Evolutionary conservation across 148 eudicot genomes (phyloP).

Genomic region (Chenopodium berlandieri): DNA sequence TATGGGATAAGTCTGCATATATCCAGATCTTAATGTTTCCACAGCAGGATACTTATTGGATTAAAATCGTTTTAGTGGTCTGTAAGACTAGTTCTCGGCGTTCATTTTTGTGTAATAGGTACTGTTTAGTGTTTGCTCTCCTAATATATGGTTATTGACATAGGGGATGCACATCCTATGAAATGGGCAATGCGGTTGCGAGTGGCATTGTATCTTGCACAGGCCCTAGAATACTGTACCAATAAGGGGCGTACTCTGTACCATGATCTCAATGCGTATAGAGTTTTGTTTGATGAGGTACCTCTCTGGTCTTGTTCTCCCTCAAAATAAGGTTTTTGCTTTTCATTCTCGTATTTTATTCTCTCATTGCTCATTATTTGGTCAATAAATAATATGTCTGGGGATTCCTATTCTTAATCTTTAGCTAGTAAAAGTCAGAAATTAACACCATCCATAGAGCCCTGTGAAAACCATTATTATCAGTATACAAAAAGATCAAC

Average conservation of each 20-base stretch:
- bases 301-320: constrained; percentile 18
- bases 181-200: constrained; percentile 96
- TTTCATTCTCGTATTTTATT: background rate
- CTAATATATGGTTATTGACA: constrained; percentile 13
- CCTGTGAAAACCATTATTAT: background rate
- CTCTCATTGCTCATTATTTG: background rate
- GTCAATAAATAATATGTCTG: background rate
- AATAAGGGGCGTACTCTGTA: constrained; percentile 85
- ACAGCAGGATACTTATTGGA: background rate
- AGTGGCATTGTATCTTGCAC: constrained; percentile 86
- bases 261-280: constrained; percentile 96
- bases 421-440: background rate
- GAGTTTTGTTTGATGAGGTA: constrained; percentile 92
- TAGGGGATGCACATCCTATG: constrained; percentile 96
- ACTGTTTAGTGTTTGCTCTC: background rate
- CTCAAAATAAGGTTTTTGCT: background rate
- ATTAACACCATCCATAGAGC: background rate
- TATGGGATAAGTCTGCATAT: background rate
- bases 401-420: background rate
- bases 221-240: constrained; percentile 93
- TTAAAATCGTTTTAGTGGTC: background rate
- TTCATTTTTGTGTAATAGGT: background rate
- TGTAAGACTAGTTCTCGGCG: background rate
- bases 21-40: background rate
- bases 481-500: background rate